Evolutionary conservation across 768 basidiomycete genomes (phyloP), one percentile per base, ranked within the genome.

Genomic region (Boletus eberwhitei): DNA sequence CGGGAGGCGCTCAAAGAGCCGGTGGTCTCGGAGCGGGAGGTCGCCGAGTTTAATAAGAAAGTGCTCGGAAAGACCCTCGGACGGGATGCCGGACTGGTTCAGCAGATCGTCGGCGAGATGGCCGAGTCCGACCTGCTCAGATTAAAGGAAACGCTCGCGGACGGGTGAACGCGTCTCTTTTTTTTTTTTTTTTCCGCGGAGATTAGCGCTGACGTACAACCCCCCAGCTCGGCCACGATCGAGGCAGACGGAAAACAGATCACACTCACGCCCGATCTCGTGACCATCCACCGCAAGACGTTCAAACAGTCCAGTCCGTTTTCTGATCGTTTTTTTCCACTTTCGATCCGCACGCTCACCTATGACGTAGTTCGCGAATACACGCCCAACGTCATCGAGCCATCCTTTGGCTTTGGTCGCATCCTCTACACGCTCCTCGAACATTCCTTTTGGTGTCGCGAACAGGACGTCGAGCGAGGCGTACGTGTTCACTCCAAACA

Each of bases 351-450:
- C 52, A 51, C 14, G 16, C 62, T 65, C 17, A 65, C 45, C 0
- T 29, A 53, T 68, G 68, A 66, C 65, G 51, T 60, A 97, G 94
- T 92, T 60, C 91, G 96, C 60, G 95, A 98, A 74, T 97, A 82
- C 74, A 93, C 86, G 52, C 97, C 96, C 36, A 98, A 98, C 72
- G 97, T 99, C 71, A 96, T 98, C 70, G 96, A 98, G 71, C 95
- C 97, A 22, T 99, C 97, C 5, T 97, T 98, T 73, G 96, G 97
- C 55, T 84, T 98, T 61, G 96, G 96, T 50, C 93, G 96, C 51
- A 97, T 98, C 64, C 77, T 98, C 43, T 98, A 98, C 72, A 85
- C 84, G 29, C 79, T 98, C 48, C 84, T 99, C 34, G 97, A 99
- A 72, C 97, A 98, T 77, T 85, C 83, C 64, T 99, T 87, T 79